Conservation (phyloP, 352 stramenopile genomes). For the Phytophthora hibernalis region DNA sequence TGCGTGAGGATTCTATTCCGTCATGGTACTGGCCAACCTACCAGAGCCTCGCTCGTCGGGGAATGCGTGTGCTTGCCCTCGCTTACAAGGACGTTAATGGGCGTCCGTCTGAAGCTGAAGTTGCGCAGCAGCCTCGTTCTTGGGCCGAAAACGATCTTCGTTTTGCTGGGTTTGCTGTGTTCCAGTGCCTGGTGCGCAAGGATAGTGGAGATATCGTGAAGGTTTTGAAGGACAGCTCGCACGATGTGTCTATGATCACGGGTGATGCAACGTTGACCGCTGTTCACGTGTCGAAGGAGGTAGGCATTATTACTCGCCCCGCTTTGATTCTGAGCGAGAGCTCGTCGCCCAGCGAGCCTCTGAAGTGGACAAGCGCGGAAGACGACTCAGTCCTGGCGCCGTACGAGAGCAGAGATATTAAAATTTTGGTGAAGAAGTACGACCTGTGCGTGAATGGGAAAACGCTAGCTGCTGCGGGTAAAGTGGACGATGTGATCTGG, state of each 20-base stretch:
- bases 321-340: conserved; percentile 77
- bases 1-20: conserved; percentile 87
- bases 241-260: conserved; percentile 99
- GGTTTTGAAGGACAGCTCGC: conserved; percentile 91
- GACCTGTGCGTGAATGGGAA: conserved; percentile 89
- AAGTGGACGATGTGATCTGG: conserved; percentile 88
- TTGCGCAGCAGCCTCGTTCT: conserved; percentile 83
- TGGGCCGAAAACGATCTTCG: conserved; percentile 94
- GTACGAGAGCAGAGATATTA: conserved; percentile 74
- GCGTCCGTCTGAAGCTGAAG: conserved; percentile 69
- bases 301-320: conserved; percentile 91
- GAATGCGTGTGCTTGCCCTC: conserved; percentile 95
- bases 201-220: conserved; percentile 95
- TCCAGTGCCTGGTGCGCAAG: conserved; percentile 95
- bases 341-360: conserved; percentile 35
- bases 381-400: conserved; percentile 73
- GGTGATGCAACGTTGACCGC: conserved; percentile 98
- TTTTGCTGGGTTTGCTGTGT: conserved; percentile 96
- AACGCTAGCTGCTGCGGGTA: conserved; percentile 70
- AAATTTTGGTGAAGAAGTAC: conserved; percentile 76
- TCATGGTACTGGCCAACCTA: conserved; percentile 92
- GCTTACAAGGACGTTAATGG: conserved; percentile 94
- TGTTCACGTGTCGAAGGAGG: conserved; percentile 95
- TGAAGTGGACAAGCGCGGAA: conserved; percentile 86
- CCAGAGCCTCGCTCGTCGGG: conserved; percentile 79